These are phyloP conservation scores for Backusella macrospora DNA, from an alignment of 192 early-diverging fungal species.

Conservation along the genomic window DNA sequence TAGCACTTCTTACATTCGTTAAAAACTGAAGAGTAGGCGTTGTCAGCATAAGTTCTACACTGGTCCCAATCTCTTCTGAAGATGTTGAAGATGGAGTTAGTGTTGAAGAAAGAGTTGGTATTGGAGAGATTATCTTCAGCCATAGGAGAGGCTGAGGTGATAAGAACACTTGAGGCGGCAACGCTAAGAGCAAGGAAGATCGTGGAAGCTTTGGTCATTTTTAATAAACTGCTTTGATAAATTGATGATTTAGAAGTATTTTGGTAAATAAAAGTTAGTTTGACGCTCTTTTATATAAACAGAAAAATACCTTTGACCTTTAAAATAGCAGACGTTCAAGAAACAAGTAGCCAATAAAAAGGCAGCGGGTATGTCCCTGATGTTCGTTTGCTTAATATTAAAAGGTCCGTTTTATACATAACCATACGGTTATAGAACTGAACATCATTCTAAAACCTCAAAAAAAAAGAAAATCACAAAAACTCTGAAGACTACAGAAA, in stretches of 20 bases:
- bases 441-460: constrained; percentile 4
- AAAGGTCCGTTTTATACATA: neutral
- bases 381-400: neutral
- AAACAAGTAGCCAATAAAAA: neutral
- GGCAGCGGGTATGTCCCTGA: neutral
- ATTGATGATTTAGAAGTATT: neutral
- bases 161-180: neutral
- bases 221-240: neutral
- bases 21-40: neutral
- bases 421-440: neutral
- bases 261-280: neutral
- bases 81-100: neutral
- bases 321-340: neutral
- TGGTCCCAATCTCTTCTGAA: constrained; percentile 3
- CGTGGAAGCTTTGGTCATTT: neutral
- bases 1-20: neutral
- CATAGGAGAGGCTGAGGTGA: constrained; percentile 9
- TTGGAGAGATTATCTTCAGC: neutral
- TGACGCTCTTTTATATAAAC: constrained; percentile 1
- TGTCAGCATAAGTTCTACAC: neutral
- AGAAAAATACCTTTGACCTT: neutral
- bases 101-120: neutral
- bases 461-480: neutral
- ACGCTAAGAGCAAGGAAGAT: neutral
- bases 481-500: neutral